Evolutionary conservation across 1,284 basidiomycete species (phyloP), one percentile per base, ranked within the genome.

Genomic region (Cutaneotrichosporon spelunceum): DNA sequence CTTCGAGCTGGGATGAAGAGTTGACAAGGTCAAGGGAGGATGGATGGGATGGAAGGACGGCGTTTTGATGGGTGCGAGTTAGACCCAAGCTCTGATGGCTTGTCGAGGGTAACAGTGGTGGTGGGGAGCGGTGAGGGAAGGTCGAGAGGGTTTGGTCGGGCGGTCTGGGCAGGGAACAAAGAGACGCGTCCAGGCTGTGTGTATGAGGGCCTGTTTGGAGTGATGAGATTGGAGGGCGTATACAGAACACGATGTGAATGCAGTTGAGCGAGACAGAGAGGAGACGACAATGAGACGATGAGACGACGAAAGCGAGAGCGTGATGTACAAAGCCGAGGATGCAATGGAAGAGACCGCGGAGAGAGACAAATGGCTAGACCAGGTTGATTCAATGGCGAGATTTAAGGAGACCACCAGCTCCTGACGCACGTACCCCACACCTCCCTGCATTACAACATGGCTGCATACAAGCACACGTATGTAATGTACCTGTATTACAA

Each of bases 301-400:
- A 54, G 29, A 13, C 27, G 53, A 49, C 34, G 30, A 57, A 14
- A 42, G 19, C 34, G 53, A 49, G 34, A 57, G 13, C 9, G 39
- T 42, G 39, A 42, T 42, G 39, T 42, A 42, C 39, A 42, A 33
- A 19, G 39, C n/a, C 39, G 39, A 42, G 19, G 39, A 42, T 42
- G 39, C 39, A 42, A n/a, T 42, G 56, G 58, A 10, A 27, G 45
- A 54, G 33, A 60, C 8, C 6, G 53, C 8, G 4, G 23, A 26
- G 4, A 3, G 16, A 11, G 33, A 39, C 6, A n/a, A 11, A 26
- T 11, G 19, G 48, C 36, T 54, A 34, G 19, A 23, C n/a, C 19
- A 27, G 52, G 33, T 14, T 23, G n/a, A 23, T 13, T 33, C 10
- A 29, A 56, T 47, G 39, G 39, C n/a, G 39, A 42, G 39, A 42